Base-by-base conservation (phyloP, 2,329 filamentous ascomycete species). In the Penicillium verrucosum region DNA sequence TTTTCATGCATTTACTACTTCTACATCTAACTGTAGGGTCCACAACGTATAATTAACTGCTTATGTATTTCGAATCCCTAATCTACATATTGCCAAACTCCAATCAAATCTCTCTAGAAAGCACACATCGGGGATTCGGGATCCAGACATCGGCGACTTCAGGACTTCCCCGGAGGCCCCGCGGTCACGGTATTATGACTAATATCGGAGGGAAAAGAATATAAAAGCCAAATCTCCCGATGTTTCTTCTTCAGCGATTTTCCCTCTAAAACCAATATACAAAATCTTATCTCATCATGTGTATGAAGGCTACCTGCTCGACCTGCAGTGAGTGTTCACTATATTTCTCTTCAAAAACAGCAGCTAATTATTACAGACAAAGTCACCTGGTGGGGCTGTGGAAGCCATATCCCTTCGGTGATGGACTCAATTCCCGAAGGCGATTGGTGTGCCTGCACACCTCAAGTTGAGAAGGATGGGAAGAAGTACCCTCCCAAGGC, bases 401-500 rank as follows among this genome's bases (percentile, higher is more conserved):
- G 85, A 60, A 77, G 65, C 59, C 84, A 89, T 74, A 77, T 88
- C 63, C 75, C 82, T 12, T 71, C 71, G 16, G 86, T 90, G 64
- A 83, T 90, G 77, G 82, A 86, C 70, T 66, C 71, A 27, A 71
- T 89, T 42, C 80, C 85, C 5, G 74, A 78, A 36, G 73, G 77
- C 6, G 78, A 89, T 40, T 82, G 86, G 74, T 91, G 88, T 77
- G 78, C 76, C 25, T 91, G 88, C 70, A 77, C 81, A 65, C 87
- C 87, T 29, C 82, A 83, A 68, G 77, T 89, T 60, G 81, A 85
- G 67, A 77, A 78, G 40, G 80, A 83, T 54, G 85, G 85, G 44
- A 83, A 82, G 66, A 66, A 80, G 67, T 89, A 89, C 67, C 87
- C 87, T 57, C 86, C 86, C 29, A 87, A 83, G 81, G 85, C 80